A percentile compares a stretch with the other conserved stretches of the same genome.
Conservation (phyloP, 306 rosid genomes). For the Quercus alba region DNA sequence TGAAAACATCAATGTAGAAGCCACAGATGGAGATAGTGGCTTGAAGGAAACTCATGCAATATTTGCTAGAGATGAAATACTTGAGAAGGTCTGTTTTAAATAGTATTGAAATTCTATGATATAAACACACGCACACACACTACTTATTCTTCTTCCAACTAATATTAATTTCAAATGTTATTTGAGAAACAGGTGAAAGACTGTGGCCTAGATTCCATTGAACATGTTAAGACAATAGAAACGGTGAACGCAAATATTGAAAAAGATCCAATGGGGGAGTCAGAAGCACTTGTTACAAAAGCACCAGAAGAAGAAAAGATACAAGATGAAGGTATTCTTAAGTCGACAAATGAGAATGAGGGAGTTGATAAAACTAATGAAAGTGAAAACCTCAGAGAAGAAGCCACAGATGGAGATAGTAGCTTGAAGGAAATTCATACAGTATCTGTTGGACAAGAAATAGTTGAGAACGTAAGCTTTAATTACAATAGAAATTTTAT, state of each 20-base stretch:
- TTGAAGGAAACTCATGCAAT: neutral
- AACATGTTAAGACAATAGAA: neutral
- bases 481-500: neutral
- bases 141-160: no score
- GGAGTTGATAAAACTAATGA: neutral
- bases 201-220: neutral
- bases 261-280: neutral
- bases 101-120: neutral
- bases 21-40: neutral
- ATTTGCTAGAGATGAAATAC: neutral
- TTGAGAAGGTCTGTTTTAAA: neutral
- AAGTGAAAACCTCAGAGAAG: conserved; percentile 9
- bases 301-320: neutral
- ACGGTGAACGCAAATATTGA: neutral
- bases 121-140: no score
- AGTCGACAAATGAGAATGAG: neutral
- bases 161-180: no score
- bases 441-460: neutral
- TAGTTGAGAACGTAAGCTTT: conserved; percentile 15
- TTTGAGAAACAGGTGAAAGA: neutral
- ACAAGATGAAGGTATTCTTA: no score
- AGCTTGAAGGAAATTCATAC: neutral
- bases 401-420: neutral
- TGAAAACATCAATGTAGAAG: conserved; percentile 4
- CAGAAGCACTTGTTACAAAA: neutral